Evolutionary conservation across 2,329 filamentous ascomycete genomes (phyloP), one percentile per base, ranked within the genome.

Genomic region (Fusarium pseudonygamai): DNA sequence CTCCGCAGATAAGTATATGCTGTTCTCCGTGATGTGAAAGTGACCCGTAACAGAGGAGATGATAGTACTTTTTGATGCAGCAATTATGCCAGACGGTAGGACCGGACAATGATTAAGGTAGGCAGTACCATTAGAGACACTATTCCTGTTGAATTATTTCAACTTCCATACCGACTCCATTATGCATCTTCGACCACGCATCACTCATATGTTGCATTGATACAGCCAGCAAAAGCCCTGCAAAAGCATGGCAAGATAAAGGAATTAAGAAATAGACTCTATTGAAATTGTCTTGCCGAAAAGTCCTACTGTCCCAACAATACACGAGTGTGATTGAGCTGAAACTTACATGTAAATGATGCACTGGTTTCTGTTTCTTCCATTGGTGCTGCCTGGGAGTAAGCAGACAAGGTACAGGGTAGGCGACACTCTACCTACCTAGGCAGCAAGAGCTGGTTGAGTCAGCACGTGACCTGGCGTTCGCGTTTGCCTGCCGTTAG

Each of bases 401-500:
- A 12, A 15, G 3, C 7, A 16, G 14, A 3, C 4, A 10, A 8
- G 16, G 15, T 18, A 28, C 18, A 60, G 60, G 60, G 60, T 49
- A 63, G 22, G 36, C 43, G 14, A 9, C n/a, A 32, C 26, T 43
- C 28, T n/a, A n/a, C n/a, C n/a, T n/a, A n/a, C n/a, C n/a, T 10
- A 74, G 71, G 71, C 63, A 74, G 55, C 52, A 46, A 53, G 49
- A n/a, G 16, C 7, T 42, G 53, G 49, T 36, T 9, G 30, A n/a
- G 11, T 3, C 5, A 5, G 6, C 72, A 75, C 72, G 72, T 75
- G 72, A 75, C 45, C 24, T 73, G 72, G 72, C 72, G 72, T 75
- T 75, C 66, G 65, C 57, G 72, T 63, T 64, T 63, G 47, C 37
- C 28, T 49, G 28, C 45, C 20, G n/a, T 39, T 42, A 13, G 32